Evolutionary conservation across 73 alveolate genomes (phyloP).

Genomic region (Chromera velia): DNA sequence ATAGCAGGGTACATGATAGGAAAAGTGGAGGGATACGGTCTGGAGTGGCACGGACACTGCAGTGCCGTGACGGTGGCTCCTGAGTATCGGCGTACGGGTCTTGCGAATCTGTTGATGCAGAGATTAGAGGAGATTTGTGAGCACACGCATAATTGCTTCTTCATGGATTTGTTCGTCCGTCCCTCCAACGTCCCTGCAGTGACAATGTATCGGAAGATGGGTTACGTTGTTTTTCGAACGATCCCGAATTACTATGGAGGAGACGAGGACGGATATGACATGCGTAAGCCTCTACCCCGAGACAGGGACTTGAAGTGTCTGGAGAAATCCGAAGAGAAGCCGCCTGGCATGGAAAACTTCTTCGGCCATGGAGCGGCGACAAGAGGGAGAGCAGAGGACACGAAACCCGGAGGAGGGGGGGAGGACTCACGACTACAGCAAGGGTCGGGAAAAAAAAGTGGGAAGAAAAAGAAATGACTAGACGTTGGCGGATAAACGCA

Average conservation of each 20-base stretch:
- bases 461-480: too few relatives aligned
- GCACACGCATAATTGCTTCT: conserved; percentile 79
- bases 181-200: conserved; percentile 78
- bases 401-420: too few relatives aligned
- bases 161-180: conserved; percentile 87
- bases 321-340: too few relatives aligned
- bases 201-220: conserved; percentile 73
- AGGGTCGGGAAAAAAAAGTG: too few relatives aligned
- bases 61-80: conserved; percentile 95
- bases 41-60: conserved; percentile 93
- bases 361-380: too few relatives aligned
- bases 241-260: conserved; percentile 74
- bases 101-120: conserved; percentile 84
- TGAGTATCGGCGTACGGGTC: conserved; percentile 77
- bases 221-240: conserved; percentile 75
- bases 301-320: conserved; percentile 22
- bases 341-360: too few relatives aligned
- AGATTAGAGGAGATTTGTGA: conserved; percentile 81
- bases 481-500: too few relatives aligned
- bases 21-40: conserved; percentile 81
- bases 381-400: too few relatives aligned
- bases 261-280: conserved; percentile 86
- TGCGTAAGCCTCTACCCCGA: conserved; percentile 82
- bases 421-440: too few relatives aligned
- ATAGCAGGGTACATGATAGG: conserved; percentile 86